Evolutionary conservation across 164 flowering plant species (phyloP), one percentile per base, ranked within the genome.

Genomic region (Santalum album): DNA sequence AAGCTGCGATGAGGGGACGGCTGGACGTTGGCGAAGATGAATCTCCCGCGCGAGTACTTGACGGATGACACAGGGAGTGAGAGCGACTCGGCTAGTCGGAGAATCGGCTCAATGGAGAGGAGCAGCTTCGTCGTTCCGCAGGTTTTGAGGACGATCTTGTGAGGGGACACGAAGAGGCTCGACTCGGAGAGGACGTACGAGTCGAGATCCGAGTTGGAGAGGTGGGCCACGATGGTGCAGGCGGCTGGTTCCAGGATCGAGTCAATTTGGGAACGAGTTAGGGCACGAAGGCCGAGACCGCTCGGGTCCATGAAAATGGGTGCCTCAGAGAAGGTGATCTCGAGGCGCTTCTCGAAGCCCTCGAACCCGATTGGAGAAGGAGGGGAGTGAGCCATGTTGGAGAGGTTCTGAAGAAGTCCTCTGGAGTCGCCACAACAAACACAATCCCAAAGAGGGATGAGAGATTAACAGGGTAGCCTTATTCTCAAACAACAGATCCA

Each of bases 101-200:
- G 76, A 25, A 80, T 77, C 20, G 65, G 67, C 0, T 75, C 75
- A 38, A 85, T 80, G 1, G 94, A 63, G 1, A 59, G 16, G 18
- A 86, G 85, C 4, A 86, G 79, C 67, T 75, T 79, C 0, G 94
- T 86, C 2, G 94, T 83, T 15, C 94, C 89, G 38, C 94, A 86
- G 0, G 94, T 86, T 43, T 86, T 86, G 60, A 83, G 22, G 50
- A 86, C 65, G 11, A 86, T 70, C 61, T 69, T 81, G 11, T 23
- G 35, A 7, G 89, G 79, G 61, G 68, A 83, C 0, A 85, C 63
- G 51, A 85, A 85, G 32, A 85, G 70, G 64, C 92, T 85, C 0
- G 92, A 85, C 67, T 85, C 92, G 23, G 92, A 85, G 2, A 85
- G 78, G 17, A 85, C 89, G 49, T 78, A 82, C 1, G 92, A 82